These are phyloP conservation scores for Peronosclerospora sorghi DNA, from an alignment of 352 stramenopile species.

Conservation along the genomic window DNA sequence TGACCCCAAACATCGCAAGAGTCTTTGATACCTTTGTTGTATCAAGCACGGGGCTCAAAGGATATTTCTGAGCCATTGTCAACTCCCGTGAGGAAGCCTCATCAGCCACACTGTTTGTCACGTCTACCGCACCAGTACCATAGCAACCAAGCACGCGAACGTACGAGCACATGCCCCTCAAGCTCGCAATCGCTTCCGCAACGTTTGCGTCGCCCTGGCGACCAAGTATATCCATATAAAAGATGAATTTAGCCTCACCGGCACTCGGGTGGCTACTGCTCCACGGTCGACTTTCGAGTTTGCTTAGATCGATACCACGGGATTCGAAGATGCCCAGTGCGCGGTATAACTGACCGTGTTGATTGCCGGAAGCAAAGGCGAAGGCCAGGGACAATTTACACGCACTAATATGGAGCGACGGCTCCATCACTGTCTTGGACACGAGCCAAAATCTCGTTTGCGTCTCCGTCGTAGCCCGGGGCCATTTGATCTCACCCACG, in stretches of 20 bases:
- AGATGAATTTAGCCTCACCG: conserved; percentile 62
- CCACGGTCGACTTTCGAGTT: conserved; percentile 67
- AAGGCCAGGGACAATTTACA: conserved; percentile 74
- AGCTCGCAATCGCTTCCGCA: conserved; percentile 58
- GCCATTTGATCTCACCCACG: conserved; percentile 53
- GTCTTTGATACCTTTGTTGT: conserved; percentile 84
- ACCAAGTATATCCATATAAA: conserved; percentile 64
- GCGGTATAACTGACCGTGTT: conserved; percentile 51
- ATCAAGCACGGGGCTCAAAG: conserved; percentile 72
- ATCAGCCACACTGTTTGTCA: conserved; percentile 6
- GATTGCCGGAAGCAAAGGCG: conserved; percentile 52
- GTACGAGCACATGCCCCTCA: conserved; percentile 78
- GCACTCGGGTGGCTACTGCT: conserved; percentile 19
- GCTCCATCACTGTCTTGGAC: conserved; percentile 34
- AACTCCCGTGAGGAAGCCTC: conserved; percentile 9
- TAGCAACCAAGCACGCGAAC: conserved; percentile 81
- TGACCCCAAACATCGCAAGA: conserved; percentile 89
- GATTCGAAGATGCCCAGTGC: conserved; percentile 50
- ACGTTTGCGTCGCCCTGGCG: conserved; percentile 55
- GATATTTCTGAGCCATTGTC: conserved; percentile 49
- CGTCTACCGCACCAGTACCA: conserved; percentile 25
- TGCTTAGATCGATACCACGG: conserved; percentile 50
- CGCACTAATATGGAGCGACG: conserved; percentile 19
- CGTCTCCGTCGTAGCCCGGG: conserved; percentile 13
- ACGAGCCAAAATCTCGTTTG: conserved; percentile 88